phyloP scores from a whole-genome alignment of 306 rosid genomes.

The Senna siamea region DNA sequence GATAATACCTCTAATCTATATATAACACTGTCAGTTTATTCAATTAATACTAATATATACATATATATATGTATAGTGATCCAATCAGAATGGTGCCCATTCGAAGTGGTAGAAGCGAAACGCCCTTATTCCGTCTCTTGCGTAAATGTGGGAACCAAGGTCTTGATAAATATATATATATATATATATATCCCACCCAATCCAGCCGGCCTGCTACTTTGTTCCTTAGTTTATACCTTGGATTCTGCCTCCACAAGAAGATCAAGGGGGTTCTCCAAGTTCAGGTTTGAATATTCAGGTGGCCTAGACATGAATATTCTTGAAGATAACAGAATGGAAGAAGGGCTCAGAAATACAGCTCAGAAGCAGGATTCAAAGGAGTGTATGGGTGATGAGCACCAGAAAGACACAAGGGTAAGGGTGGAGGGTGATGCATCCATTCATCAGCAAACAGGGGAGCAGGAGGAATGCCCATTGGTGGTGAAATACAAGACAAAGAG shows the following conservation, averaged over 20 bases:
- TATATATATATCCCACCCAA: slow-evolving; percentile 30
- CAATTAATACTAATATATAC: too few relatives aligned
- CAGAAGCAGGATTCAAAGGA: slow-evolving; percentile 19
- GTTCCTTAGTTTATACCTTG: background rate
- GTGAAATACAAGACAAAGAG: slow-evolving; percentile 67
- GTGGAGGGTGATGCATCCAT: background rate
- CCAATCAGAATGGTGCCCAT: too few relatives aligned
- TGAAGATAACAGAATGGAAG: slow-evolving; percentile 68
- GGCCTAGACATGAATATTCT: slow-evolving; percentile 26
- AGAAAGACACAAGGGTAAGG: slow-evolving; percentile 27
- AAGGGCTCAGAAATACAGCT: slow-evolving; percentile 39
- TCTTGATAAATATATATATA: slow-evolving; percentile 11
- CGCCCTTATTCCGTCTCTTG: slow-evolving; percentile 17
- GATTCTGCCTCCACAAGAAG: background rate
- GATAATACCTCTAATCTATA: background rate
- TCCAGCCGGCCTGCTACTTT: slow-evolving; percentile 59
- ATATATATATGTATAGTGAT: too few relatives aligned
- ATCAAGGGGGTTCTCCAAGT: background rate
- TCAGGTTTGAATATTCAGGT: background rate
- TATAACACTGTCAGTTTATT: too few relatives aligned
- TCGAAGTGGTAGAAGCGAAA: too few relatives aligned
- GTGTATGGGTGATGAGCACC: slow-evolving; percentile 30
- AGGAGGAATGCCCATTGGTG: background rate
- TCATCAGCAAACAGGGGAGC: slow-evolving; percentile 18
- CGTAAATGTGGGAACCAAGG: background rate